Evolutionary conservation across 2,329 filamentous ascomycete species (phyloP).

Genomic region (Aspergillus fumigatiaffinis): DNA sequence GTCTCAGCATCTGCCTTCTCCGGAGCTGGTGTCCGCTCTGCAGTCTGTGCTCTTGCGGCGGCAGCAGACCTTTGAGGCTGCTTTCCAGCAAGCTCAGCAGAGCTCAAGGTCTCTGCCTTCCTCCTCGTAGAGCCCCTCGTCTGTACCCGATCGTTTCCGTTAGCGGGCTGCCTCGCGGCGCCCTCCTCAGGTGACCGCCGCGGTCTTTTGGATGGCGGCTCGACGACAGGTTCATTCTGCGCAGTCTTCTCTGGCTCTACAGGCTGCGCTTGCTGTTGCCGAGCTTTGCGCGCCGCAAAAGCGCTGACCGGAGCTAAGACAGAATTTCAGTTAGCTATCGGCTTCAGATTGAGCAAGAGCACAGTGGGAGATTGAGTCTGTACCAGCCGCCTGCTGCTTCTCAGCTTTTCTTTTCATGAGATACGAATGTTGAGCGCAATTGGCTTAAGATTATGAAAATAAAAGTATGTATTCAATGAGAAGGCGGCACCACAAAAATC

Average conservation of each 20-base stretch:
- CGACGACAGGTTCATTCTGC: slow-evolving; percentile 17
- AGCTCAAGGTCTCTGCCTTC: slow-evolving; percentile 12
- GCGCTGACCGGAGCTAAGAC: slow-evolving; percentile 37
- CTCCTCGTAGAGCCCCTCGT: slow-evolving; percentile 20
- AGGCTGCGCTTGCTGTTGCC: slow-evolving; percentile 30
- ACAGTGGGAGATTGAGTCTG: background rate
- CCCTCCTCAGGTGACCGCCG: slow-evolving; percentile 25
- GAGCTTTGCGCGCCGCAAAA: slow-evolving; percentile 41
- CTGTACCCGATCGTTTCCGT: slow-evolving; percentile 11
- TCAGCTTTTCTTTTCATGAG: slow-evolving; percentile 38
- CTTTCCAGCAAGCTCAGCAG: slow-evolving; percentile 3
- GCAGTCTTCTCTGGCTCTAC: slow-evolving; percentile 16
- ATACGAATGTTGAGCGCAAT: background rate
- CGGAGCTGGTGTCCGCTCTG: background rate
- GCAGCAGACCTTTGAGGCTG: slow-evolving; percentile 6
- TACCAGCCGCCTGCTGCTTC: slow-evolving; percentile 34
- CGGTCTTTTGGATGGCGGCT: slow-evolving; percentile 34
- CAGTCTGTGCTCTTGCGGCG: slow-evolving; percentile 2
- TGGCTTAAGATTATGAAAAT: background rate
- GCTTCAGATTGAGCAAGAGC: background rate
- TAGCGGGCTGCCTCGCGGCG: slow-evolving; percentile 9
- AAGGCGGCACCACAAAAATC: background rate
- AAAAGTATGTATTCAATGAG: background rate
- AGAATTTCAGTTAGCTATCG: slow-evolving; percentile 9
- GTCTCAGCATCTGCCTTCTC: slow-evolving; percentile 5